A percentile compares a stretch with the other conserved stretches of the same genome.
Conservation (phyloP, 495 filamentous ascomycete species). For the Rostrohypoxylon terebratum region DNA sequence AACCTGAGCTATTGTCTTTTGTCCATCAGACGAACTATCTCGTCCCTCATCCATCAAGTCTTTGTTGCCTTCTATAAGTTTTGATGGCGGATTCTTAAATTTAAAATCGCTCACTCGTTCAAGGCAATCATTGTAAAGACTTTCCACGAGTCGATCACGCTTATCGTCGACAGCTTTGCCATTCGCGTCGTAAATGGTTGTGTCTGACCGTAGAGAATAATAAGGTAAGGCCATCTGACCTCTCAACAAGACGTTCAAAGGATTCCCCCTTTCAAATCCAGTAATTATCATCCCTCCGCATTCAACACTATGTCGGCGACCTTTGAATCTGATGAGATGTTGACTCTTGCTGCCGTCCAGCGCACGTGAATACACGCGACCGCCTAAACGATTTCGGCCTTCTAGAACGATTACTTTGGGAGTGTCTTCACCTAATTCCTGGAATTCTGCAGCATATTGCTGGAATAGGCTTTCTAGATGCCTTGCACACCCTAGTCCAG, state of each 20-base stretch:
- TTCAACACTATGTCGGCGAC: conserved; percentile 84
- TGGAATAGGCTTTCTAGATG: conserved; percentile 86
- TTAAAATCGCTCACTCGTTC: conserved; percentile 92
- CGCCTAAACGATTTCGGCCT: conserved; percentile 88
- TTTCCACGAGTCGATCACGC: conserved; percentile 86
- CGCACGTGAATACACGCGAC: conserved; percentile 91
- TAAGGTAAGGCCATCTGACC: conserved; percentile 91
- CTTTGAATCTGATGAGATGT: conserved; percentile 55
- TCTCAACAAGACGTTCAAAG: conserved; percentile 87
- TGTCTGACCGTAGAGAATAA: conserved; percentile 83
- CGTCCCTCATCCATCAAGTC: conserved; percentile 84
- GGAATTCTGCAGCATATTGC: conserved; percentile 77
- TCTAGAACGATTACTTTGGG: conserved; percentile 88
- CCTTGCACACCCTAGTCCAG: conserved; percentile 90
- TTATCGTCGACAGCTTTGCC: conserved; percentile 81
- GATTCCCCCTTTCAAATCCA: conserved; percentile 95
- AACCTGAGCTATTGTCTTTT: conserved; percentile 75
- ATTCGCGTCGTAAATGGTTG: conserved; percentile 89
- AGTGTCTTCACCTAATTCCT: conserved; percentile 68
- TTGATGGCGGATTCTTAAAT: conserved; percentile 72
- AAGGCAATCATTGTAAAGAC: conserved; percentile 91
- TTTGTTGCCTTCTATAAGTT: conserved; percentile 85
- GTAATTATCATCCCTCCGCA: conserved; percentile 98
- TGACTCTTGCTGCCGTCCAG: conserved; percentile 59
- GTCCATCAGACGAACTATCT: conserved; percentile 77